A percentile compares a stretch with the other conserved stretches of the same genome.
Conservation (phyloP, 1,284 basidiomycete species). For the Trametes polyzona region DNA sequence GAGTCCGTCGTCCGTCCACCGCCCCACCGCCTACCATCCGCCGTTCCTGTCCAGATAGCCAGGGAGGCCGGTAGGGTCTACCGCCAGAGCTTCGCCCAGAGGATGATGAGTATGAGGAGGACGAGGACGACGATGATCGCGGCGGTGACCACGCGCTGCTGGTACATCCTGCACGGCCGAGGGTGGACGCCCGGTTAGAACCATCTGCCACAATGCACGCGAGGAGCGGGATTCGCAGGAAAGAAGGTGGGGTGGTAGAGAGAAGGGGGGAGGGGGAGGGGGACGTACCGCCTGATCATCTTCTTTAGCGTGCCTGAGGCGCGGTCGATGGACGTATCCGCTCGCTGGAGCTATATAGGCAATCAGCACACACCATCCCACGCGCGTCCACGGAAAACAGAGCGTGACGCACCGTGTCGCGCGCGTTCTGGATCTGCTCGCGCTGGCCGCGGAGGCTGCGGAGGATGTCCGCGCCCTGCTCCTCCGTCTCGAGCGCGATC, state of each 20-base stretch:
- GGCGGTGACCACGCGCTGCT: conserved; percentile 73
- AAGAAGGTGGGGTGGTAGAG: no score
- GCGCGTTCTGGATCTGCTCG: conserved; percentile 94
- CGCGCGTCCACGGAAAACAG: not conserved
- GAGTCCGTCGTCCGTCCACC: not conserved
- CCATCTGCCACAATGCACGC: conserved; percentile 36
- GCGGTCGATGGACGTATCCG: conserved; percentile 72
- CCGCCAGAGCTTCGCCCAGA: conserved; percentile 69
- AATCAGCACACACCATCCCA: not conserved
- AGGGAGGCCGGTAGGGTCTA: no score
- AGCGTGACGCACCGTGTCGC: conserved; percentile 70
- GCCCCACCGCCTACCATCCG: not conserved
- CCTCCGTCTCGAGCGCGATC: conserved; percentile 95
- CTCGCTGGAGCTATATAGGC: conserved; percentile 59
- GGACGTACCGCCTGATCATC: conserved; percentile 64
- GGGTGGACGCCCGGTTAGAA: conserved; percentile 35
- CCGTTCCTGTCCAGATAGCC: no score
- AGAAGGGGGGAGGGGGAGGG: not conserved
- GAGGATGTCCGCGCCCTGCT: conserved; percentile 93
- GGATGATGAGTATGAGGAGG: conserved; percentile 69
- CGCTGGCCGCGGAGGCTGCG: conserved; percentile 85
- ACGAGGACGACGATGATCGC: conserved; percentile 73
- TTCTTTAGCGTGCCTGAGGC: conserved; percentile 75
- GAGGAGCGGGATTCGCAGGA: no score
- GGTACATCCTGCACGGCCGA: conserved; percentile 67